Conservation (phyloP, 495 filamentous ascomycete species). For the Tetracladium setigerum region DNA sequence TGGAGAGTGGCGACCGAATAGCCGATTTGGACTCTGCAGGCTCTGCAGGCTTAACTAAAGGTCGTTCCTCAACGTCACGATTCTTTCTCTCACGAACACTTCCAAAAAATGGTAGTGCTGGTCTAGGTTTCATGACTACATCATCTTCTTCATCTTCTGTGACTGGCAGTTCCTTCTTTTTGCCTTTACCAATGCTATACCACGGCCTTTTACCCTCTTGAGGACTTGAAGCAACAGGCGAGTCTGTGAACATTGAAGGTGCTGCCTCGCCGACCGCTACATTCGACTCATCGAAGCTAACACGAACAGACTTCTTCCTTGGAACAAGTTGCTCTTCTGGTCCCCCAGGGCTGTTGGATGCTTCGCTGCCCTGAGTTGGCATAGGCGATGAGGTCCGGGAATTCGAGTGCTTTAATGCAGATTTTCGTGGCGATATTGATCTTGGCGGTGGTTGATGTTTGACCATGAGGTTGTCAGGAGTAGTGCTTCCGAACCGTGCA, state of each 20-base stretch:
- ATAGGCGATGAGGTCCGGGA: conserved; percentile 10
- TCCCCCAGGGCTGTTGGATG: conserved; percentile 44
- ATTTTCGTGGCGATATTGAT: conserved; percentile 79
- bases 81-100: conserved; percentile 53
- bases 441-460: conserved; percentile 73
- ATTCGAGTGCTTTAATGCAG: conserved; percentile 60
- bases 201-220: conserved; percentile 39
- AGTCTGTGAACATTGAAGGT: conserved; percentile 41
- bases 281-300: conserved; percentile 79
- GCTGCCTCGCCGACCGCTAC: conserved; percentile 51
- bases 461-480: conserved; percentile 41
- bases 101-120: conserved; percentile 75
- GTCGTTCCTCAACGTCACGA: conserved; percentile 36
- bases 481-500: conserved; percentile 58
- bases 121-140: conserved; percentile 63
- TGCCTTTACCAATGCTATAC: conserved; percentile 40
- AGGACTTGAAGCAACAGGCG: conserved; percentile 40
- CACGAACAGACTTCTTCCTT: conserved; percentile 64
- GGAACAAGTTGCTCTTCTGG: conserved; percentile 50
- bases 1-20: conserved; percentile 13
- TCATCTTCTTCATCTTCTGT: conserved; percentile 50
- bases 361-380: conserved; percentile 34
- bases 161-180: conserved; percentile 36
- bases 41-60: conserved; percentile 42
- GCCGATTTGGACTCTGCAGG: conserved; percentile 10